Conservation (phyloP, 306 rosid genomes). For the Quercus dentata region DNA sequence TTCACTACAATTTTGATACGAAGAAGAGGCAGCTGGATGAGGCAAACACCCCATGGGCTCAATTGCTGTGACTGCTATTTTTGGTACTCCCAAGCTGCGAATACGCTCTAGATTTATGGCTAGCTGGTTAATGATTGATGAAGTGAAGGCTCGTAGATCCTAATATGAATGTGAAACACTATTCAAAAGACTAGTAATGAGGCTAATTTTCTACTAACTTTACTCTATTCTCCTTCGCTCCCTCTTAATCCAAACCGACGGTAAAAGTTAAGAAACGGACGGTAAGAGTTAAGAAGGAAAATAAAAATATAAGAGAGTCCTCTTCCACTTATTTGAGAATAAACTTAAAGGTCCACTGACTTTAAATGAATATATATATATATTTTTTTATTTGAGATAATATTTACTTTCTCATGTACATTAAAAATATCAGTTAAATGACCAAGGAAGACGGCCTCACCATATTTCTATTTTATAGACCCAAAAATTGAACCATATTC, state of each 20-base stretch:
- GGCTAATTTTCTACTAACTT: rapidly evolving
- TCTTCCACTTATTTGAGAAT: no score
- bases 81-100: constrained; percentile 9
- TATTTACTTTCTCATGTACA: no score
- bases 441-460: no score
- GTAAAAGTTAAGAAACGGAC: no score
- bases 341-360: no score
- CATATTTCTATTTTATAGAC: no score
- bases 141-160: constrained; percentile 23
- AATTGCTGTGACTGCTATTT: constrained; percentile 32
- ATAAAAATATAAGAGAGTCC: no score
- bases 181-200: no score
- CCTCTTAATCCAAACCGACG: rapidly evolving
- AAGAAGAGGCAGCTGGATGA: background rate
- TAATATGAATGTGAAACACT: background rate
- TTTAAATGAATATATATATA: background rate
- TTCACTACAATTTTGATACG: background rate
- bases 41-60: constrained; percentile 55
- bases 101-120: constrained; percentile 31
- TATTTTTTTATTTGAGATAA: background rate
- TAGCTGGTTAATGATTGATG: constrained; percentile 34
- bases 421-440: no score
- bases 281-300: no score
- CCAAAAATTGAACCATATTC: no score
- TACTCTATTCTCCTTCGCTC: rapidly evolving